A percentile compares a stretch with the other conserved stretches of the same genome.
These are phyloP conservation scores for Rugosomyces carneus DNA, from an alignment of 1,284 basidiomycete species.

Conservation along the genomic window DNA sequence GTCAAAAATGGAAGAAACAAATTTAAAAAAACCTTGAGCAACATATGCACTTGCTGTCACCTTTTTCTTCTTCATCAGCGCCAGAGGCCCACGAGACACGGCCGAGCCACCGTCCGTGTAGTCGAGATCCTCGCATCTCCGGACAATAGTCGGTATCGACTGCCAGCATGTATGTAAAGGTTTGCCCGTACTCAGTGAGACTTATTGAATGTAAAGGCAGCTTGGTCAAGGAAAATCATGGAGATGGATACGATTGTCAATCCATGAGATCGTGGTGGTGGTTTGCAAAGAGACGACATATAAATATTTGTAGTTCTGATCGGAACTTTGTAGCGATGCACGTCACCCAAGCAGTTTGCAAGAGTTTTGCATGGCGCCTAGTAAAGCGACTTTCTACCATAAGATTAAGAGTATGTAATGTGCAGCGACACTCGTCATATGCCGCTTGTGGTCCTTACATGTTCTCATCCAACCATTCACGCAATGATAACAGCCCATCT, in stretches of 20 bases:
- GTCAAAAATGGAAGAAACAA: neutral
- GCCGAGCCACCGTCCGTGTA: neutral
- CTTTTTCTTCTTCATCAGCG: neutral
- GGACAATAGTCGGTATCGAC: neutral
- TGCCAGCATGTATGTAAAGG: neutral
- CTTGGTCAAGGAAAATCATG: too few relatives aligned
- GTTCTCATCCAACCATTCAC: constrained; percentile 46
- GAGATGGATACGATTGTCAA: too few relatives aligned
- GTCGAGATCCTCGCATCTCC: neutral
- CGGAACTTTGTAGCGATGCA: too few relatives aligned
- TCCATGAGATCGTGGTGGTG: too few relatives aligned
- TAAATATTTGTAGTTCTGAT: too few relatives aligned
- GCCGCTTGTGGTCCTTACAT: constrained; percentile 19
- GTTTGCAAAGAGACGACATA: too few relatives aligned
- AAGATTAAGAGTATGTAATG: neutral
- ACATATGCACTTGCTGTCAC: neutral
- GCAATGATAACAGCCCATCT: constrained; percentile 41
- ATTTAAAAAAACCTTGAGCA: neutral
- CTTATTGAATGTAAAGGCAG: neutral
- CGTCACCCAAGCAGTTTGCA: too few relatives aligned
- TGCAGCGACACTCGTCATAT: neutral
- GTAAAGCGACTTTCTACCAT: neutral
- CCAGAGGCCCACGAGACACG: neutral
- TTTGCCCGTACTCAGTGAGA: neutral
- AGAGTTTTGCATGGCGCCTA: neutral